Conservation (phyloP, 352 stramenopile genomes). For the Phytophthora pisi region DNA sequence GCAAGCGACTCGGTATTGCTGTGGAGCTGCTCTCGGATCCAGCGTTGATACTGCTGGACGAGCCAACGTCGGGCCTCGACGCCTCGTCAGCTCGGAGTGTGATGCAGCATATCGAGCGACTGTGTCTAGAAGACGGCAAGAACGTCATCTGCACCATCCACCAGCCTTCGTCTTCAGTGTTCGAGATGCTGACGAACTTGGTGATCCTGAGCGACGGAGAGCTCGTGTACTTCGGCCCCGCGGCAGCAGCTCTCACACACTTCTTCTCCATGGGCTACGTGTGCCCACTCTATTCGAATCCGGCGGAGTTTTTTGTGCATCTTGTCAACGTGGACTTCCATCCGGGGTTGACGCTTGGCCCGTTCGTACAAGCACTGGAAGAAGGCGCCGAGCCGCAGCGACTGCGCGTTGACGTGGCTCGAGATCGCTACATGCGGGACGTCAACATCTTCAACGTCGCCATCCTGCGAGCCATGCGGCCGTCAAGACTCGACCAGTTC, state of each 20-base stretch:
- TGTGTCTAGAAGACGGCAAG: conserved; percentile 55
- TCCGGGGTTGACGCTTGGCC: conserved; percentile 27
- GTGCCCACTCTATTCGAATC: conserved; percentile 73
- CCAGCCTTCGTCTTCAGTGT: conserved; percentile 82
- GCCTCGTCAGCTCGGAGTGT: conserved; percentile 87
- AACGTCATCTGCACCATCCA: conserved; percentile 87
- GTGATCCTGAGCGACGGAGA: conserved; percentile 71
- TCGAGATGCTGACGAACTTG: conserved; percentile 72
- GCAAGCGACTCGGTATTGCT: conserved; percentile 93
- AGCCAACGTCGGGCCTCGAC: conserved; percentile 93
- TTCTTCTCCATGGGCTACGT: conserved; percentile 57
- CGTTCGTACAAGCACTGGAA: conserved; percentile 41
- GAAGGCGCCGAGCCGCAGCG: conserved; percentile 35
- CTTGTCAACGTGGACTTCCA: conserved; percentile 71
- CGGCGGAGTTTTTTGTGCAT: conserved; percentile 69
- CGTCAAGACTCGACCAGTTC: conserved; percentile 60
- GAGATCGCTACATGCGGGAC: conserved; percentile 32
- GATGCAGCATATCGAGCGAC: conserved; percentile 73
- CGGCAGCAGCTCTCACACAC: conserved; percentile 54
- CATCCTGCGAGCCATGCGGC: conserved; percentile 38
- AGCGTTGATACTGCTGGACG: conserved; percentile 95
- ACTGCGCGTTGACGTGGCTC: conserved; percentile 37
- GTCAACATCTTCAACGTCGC: conserved; percentile 39
- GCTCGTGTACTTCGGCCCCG: conserved; percentile 89
- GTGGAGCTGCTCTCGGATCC: conserved; percentile 94